Evolutionary conservation across 2,329 filamentous ascomycete species (phyloP), one percentile per base, ranked within the genome.

Genomic region (Lasiodiplodia gonubiensis): DNA sequence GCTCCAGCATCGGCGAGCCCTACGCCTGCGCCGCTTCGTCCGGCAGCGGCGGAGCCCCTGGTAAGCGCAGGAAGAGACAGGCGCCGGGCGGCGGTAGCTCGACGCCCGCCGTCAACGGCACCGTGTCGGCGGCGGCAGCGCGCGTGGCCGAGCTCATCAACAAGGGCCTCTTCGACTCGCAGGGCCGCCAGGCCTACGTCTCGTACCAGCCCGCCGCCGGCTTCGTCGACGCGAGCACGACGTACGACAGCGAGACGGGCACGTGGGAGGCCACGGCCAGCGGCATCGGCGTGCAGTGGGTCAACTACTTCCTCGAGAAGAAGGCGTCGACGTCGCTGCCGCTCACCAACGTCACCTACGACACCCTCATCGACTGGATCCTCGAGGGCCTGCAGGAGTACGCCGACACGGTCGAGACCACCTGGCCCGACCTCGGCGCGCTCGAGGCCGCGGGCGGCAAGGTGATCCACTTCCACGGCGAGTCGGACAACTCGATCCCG

Each of bases 381-480:
- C 10, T 54, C 33, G 77, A 74, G 6, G 85, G 81, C 4, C 80
- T 82, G 78, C 72, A 82, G 53, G 78, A 78, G 46, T 88, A 85
- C 74, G 69, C 77, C 39, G 83, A 85, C 70, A 82, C 74, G 55
- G 78, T 87, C 2, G 85, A 87, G 70, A 88, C 85, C 10, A 86
- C 82, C 1, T 72, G 82, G 23, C 83, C 85, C 0, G 86, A 88
- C 69, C 78, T 88, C 0, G 83, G 81, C 0, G 70, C 77, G 6
- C 86, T 87, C 78, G 76, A 83, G 35, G 66, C 77, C 2, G 71
- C 78, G 0, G 86, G 86, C 37, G 86, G 84, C 64, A 88, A 88
- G 74, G 75, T 88, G 3, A 76, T 88, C 11, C 85, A 88, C 73
- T 86, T 82, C 77, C 86, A 88, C 75, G 86, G 63, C 64, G 85